phyloP scores from a whole-genome alignment of 2,329 filamentous ascomycete genomes.

The Diplodia intermedia region DNA sequence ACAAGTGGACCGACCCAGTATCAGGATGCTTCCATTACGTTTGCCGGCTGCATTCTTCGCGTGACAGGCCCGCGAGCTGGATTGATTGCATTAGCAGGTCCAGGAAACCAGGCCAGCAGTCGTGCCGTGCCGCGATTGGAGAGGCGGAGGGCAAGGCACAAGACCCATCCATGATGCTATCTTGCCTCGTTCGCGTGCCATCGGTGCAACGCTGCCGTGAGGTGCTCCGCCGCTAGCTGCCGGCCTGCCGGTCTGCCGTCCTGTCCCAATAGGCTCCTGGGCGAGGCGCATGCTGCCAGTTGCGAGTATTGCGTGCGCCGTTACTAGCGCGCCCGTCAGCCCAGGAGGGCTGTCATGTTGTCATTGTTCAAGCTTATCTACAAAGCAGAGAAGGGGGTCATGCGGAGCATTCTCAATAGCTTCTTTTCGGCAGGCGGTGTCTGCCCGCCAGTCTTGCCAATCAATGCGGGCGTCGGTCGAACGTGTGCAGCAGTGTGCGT shows the following conservation, averaged over 20 bases:
- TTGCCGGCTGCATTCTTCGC: slow-evolving; percentile 15
- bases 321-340: slow-evolving; percentile 28
- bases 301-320: slow-evolving; percentile 21
- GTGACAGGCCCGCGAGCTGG: slow-evolving; percentile 10
- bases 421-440: slow-evolving; percentile 11
- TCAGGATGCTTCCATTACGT: slow-evolving; percentile 23
- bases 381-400: slow-evolving; percentile 19
- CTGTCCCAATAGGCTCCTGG: slow-evolving; percentile 28
- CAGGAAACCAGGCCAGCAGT: slow-evolving; percentile 22
- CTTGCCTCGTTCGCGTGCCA: slow-evolving; percentile 27
- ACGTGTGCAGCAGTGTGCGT: slow-evolving; percentile 26
- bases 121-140: slow-evolving; percentile 18
- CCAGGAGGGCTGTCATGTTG: slow-evolving; percentile 18
- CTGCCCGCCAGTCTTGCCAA: slow-evolving; percentile 8
- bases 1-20: background rate
- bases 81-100: slow-evolving; percentile 4
- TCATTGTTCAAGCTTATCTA: slow-evolving; percentile 26
- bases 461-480: slow-evolving; percentile 15
- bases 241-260: slow-evolving; percentile 25
- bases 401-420: slow-evolving; percentile 23
- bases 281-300: slow-evolving; percentile 4
- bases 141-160: background rate
- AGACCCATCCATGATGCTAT: slow-evolving; percentile 10
- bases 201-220: slow-evolving; percentile 22
- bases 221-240: slow-evolving; percentile 23